Evolutionary conservation across 345 rosid genomes (phyloP), one percentile per base, ranked within the genome.

Genomic region (Xanthoceras sorbifolium): DNA sequence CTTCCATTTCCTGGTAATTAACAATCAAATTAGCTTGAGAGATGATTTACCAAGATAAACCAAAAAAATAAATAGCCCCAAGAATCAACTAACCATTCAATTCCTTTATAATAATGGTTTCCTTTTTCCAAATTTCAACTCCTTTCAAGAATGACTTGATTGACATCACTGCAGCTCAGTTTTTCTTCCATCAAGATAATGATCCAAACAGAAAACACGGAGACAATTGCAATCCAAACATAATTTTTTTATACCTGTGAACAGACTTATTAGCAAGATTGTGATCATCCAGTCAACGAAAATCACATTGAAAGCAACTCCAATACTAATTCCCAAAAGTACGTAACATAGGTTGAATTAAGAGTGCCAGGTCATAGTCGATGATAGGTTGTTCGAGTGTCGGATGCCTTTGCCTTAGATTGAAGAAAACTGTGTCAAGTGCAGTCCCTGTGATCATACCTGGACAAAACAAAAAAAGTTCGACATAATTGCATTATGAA

Each of bases 251-350:
- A 63, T 76, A 82, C 90, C 83, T 20, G 82, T 3, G 76, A 84
- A 87, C 28, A 86, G 36, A 36, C 84, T 29, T 20, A 88, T 88
- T 12, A 88, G 76, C 71, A 88, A 73, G 71, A 86, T 6, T 9
- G 87, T 82, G 84, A 88, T 84, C 87, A 86, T 82, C 91, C 91
- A 84, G 65, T 88, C 87, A 20, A 87, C 80, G 50, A 86, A 82
- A 71, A 88, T 73, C 42, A 86, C 89, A 70, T 84, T 88, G 62
- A 80, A 81, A 11, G 76, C 64, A 66, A 87, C 90, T 32, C 90
- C 90, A 55, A 85, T 66, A 15, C 90, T 85, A 44, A 85, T 80
- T 57, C 90, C 90, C 0, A 87, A 80, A 23, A 87, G n/a, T n/a
- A n/a, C n/a, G 75, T 77, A 87, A 67, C 80, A 85, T 79, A 28